These are phyloP conservation scores for Monilinia vaccinii-corymbosi DNA, from an alignment of 2,329 filamentous ascomycete species.

Conservation along the genomic window DNA sequence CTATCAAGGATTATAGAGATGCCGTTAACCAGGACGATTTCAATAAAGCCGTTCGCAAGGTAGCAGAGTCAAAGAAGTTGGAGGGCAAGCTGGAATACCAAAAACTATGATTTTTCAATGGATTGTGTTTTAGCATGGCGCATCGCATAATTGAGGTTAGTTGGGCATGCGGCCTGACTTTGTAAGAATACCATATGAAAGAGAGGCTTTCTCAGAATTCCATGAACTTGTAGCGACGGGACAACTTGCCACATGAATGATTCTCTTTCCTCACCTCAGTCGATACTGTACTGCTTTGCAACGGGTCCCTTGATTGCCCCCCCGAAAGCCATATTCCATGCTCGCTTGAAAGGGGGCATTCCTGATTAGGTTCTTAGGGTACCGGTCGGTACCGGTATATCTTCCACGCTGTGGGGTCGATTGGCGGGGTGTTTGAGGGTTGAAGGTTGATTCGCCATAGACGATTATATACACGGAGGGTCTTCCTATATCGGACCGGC, in stretches of 20 bases:
- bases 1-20: slow-evolving; percentile 97
- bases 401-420: slow-evolving; percentile 4
- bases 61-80: slow-evolving; percentile 94
- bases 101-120: slow-evolving; percentile 57
- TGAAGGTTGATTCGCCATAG: background rate
- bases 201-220: background rate
- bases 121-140: slow-evolving; percentile 22
- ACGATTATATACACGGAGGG: background rate
- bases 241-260: background rate
- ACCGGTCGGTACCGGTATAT: background rate
- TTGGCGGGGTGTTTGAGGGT: background rate
- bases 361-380: background rate
- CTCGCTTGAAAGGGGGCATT: slow-evolving; percentile 10
- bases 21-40: slow-evolving; percentile 97
- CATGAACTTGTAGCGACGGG: background rate
- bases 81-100: slow-evolving; percentile 98
- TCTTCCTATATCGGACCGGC: background rate
- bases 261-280: background rate
- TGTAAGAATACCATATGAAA: slow-evolving; percentile 27
- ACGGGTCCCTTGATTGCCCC: background rate
- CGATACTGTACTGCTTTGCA: background rate
- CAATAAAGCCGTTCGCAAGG: slow-evolving; percentile 97
- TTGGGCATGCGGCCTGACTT: slow-evolving; percentile 19
- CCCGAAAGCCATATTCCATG: background rate
- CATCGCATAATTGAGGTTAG: slow-evolving; percentile 16